These are phyloP conservation scores for Colletotrichum sp. DNA, from an alignment of 2,329 filamentous ascomycete species.

Conservation along the genomic window DNA sequence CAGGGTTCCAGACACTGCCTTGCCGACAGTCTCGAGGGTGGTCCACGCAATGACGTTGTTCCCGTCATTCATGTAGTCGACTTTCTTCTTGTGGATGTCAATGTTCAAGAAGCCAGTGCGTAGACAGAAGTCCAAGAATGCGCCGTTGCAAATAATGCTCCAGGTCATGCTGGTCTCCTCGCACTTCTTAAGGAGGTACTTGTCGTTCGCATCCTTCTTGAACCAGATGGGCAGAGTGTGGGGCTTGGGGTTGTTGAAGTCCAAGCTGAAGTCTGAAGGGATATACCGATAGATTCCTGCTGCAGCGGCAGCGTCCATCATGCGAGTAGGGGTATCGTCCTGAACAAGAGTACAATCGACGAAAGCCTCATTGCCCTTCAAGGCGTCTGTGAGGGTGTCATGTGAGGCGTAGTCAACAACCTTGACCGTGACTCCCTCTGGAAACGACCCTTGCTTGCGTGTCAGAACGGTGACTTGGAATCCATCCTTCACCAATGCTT, in stretches of 20 bases:
- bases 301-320: slow-evolving; percentile 60
- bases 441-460: slow-evolving; percentile 35
- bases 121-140: slow-evolving; percentile 33
- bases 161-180: slow-evolving; percentile 25
- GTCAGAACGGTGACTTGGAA: slow-evolving; percentile 59
- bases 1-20: slow-evolving; percentile 29
- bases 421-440: slow-evolving; percentile 44
- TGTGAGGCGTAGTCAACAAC: slow-evolving; percentile 52
- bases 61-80: slow-evolving; percentile 27
- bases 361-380: slow-evolving; percentile 63
- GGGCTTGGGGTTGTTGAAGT: slow-evolving; percentile 30
- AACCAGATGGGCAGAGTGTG: slow-evolving; percentile 23
- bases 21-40: slow-evolving; percentile 28
- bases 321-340: slow-evolving; percentile 45
- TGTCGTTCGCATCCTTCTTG: slow-evolving; percentile 20
- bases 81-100: slow-evolving; percentile 25
- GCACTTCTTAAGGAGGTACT: not conserved
- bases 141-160: slow-evolving; percentile 31
- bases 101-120: slow-evolving; percentile 25
- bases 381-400: slow-evolving; percentile 51
- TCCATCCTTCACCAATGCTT: slow-evolving; percentile 30
- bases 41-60: slow-evolving; percentile 25
- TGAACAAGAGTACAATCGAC: slow-evolving; percentile 39
- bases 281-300: slow-evolving; percentile 67
- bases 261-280: slow-evolving; percentile 60